Conservation (phyloP, 768 basidiomycete genomes). For the Calocera cornea region DNA sequence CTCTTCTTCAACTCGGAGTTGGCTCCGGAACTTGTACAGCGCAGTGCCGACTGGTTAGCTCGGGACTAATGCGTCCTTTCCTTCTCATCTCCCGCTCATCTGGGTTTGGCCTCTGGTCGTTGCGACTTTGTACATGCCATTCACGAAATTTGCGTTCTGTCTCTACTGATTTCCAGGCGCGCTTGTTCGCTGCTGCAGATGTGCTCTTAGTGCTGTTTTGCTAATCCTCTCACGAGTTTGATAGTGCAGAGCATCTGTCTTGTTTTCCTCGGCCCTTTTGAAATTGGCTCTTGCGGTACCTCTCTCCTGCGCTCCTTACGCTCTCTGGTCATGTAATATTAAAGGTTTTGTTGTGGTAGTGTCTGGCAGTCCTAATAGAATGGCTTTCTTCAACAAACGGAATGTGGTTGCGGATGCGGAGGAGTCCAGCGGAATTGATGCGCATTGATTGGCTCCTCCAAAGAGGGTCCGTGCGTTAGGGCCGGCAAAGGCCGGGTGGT, state of each 20-base stretch:
- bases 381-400: neutral
- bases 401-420: neutral
- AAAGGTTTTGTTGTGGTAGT: neutral
- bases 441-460: neutral
- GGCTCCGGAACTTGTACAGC: constrained; percentile 71
- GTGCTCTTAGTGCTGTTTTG: neutral
- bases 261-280: neutral
- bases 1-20: constrained; percentile 89
- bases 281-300: neutral
- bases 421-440: neutral
- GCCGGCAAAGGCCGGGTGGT: neutral
- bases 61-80: constrained; percentile 36
- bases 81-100: neutral
- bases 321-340: neutral
- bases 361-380: constrained; percentile 4
- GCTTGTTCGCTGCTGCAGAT: neutral
- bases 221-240: neutral
- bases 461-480: constrained; percentile 6
- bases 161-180: neutral
- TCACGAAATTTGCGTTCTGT: neutral
- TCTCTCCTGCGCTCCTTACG: neutral
- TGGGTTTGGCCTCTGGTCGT: neutral
- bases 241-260: neutral
- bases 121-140: neutral
- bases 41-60: constrained; percentile 77